phyloP scores from a whole-genome alignment of 352 stramenopile species.

The Thraustotheca clavata region DNA sequence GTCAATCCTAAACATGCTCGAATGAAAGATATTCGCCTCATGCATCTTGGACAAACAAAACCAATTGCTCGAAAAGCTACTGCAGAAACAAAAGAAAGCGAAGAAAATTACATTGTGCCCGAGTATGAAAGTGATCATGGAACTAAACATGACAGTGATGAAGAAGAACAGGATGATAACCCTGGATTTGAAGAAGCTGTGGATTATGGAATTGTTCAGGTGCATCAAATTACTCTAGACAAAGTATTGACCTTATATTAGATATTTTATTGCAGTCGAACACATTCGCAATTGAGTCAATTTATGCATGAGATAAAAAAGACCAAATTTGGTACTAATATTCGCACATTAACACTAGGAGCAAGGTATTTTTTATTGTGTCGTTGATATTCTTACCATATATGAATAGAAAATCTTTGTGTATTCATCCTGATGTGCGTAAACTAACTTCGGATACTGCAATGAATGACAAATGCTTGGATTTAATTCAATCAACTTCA shows the following conservation, averaged over 20 bases:
- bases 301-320: conserved; percentile 85
- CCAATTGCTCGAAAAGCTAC: conserved; percentile 13
- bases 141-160: conserved; percentile 35
- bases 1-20: conserved; percentile 35
- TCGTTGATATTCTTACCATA: neutral
- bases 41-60: conserved; percentile 3
- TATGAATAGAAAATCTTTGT: conserved; percentile 68
- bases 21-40: conserved; percentile 43
- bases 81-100: conserved; percentile 14
- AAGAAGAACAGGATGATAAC: conserved; percentile 20
- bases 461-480: conserved; percentile 79
- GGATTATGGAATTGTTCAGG: conserved; percentile 23
- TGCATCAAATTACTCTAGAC: neutral
- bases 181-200: neutral
- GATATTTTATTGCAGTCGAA: conserved; percentile 88
- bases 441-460: conserved; percentile 59
- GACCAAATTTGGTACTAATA: conserved; percentile 49
- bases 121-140: conserved; percentile 59
- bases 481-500: conserved; percentile 66
- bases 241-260: conserved; percentile 30
- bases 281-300: conserved; percentile 84
- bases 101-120: conserved; percentile 44
- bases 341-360: conserved; percentile 74
- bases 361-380: conserved; percentile 27
- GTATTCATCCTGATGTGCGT: conserved; percentile 59